Evolutionary conservation across 2,329 filamentous ascomycete genomes (phyloP).

Genomic region (Drechslerella dactyloides): DNA sequence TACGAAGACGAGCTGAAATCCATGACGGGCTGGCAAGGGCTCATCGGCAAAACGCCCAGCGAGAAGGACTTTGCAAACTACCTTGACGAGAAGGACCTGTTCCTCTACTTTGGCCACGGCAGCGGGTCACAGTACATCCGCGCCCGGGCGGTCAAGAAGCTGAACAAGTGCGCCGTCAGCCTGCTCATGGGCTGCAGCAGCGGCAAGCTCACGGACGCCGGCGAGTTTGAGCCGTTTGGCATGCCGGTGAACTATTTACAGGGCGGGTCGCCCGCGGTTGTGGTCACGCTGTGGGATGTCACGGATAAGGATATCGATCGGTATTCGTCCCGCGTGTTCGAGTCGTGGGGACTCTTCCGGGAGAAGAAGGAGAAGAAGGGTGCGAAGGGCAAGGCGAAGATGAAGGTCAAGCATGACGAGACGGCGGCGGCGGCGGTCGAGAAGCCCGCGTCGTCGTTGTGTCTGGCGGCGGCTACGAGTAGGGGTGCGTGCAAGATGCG

Average conservation of each 20-base stretch:
- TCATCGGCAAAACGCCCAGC: constrained; percentile 72
- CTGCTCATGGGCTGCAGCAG: constrained; percentile 96
- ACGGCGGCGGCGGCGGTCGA: constrained; percentile 54
- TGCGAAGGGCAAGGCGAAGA: constrained; percentile 55
- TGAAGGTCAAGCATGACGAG: constrained; percentile 55
- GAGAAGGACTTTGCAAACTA: constrained; percentile 77
- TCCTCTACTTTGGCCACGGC: constrained; percentile 96
- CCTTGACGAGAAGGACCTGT: constrained; percentile 71
- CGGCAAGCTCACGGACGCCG: constrained; percentile 77
- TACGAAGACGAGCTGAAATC: constrained; percentile 72
- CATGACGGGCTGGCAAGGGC: constrained; percentile 73
- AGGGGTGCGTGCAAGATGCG: constrained; percentile 81
- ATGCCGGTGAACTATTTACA: constrained; percentile 91
- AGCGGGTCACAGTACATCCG: constrained; percentile 94
- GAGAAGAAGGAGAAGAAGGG: constrained; percentile 55
- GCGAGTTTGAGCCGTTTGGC: constrained; percentile 88
- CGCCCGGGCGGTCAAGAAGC: constrained; percentile 77
- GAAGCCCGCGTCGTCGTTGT: constrained; percentile 64
- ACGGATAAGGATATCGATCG: constrained; percentile 97
- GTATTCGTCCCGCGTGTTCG: constrained; percentile 78
- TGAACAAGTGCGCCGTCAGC: constrained; percentile 78
- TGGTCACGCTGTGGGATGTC: constrained; percentile 96
- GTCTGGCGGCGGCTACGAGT: constrained; percentile 79
- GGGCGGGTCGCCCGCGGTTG: constrained; percentile 81
- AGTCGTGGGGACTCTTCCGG: constrained; percentile 77